Conservation (phyloP, 768 basidiomycete genomes). For the Candolleomyces efflorescens region DNA sequence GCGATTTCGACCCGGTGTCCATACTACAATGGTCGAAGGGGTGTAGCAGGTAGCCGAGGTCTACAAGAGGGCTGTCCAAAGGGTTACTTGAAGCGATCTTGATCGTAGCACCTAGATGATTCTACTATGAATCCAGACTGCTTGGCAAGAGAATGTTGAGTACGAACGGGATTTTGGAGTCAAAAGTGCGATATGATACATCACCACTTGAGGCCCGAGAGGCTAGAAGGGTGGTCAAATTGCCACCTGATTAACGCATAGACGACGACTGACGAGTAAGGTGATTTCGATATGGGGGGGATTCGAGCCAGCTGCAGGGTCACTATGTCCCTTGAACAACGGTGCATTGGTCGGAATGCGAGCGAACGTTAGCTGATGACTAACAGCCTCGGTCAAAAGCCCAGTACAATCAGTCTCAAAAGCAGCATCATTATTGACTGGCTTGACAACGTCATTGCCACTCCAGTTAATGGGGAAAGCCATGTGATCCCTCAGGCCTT, state of each 20-base stretch:
- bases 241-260: not conserved
- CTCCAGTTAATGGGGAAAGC: slow-evolving; percentile 19
- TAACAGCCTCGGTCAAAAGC: slow-evolving; percentile 15
- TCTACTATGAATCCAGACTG: slow-evolving; percentile 10
- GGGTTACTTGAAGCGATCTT: slow-evolving; percentile 5
- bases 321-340: slow-evolving; percentile 2
- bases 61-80: slow-evolving; percentile 4
- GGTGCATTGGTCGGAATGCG: slow-evolving; percentile 5
- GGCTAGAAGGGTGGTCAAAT: not conserved
- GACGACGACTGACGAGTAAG: not conserved
- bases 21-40: no score
- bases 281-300: slow-evolving; percentile 14
- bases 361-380: slow-evolving; percentile 16
- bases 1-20: no score
- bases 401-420: slow-evolving; percentile 16
- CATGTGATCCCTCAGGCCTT: slow-evolving; percentile 25
- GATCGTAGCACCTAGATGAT: slow-evolving; percentile 12
- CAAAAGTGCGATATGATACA: not conserved
- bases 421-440: slow-evolving; percentile 7
- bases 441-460: slow-evolving; percentile 17
- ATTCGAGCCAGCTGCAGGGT: slow-evolving; percentile 13
- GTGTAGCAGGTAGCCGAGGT: slow-evolving; percentile 2
- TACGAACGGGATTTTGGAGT: not conserved
- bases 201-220: not conserved
- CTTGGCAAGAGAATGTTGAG: not conserved